Evolutionary conservation across 2,329 filamentous ascomycete species (phyloP).

Genomic region (Geosmithia putterillii): DNA sequence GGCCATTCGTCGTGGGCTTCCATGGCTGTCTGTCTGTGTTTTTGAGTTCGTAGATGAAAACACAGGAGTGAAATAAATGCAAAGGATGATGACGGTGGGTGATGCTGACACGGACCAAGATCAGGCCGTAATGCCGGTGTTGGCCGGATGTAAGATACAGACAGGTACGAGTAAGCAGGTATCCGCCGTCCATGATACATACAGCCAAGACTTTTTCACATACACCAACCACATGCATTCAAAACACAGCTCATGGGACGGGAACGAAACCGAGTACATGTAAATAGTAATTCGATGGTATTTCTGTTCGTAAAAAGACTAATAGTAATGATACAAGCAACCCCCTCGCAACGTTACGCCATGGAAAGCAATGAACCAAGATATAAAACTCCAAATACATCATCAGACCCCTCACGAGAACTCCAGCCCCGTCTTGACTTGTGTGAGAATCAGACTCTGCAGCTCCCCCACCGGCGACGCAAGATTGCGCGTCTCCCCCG

Average conservation of each 20-base stretch:
- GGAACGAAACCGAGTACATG: too few relatives aligned
- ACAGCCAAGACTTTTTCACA: too few relatives aligned
- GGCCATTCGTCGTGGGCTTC: not conserved
- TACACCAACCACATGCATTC: too few relatives aligned
- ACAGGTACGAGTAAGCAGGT: too few relatives aligned
- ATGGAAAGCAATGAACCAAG: not conserved
- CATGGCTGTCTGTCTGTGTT: not conserved
- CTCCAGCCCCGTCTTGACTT: constrained; percentile 18
- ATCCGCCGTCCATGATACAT: too few relatives aligned
- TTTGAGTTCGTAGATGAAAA: not conserved
- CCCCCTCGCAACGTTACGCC: not conserved
- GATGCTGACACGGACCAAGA: not conserved
- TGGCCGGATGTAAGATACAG: constrained; percentile 2
- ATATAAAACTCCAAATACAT: not conserved
- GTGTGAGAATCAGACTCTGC: constrained; percentile 14
- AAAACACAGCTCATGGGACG: not conserved
- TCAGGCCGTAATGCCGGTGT: constrained; percentile 1
- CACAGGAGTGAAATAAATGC: not conserved
- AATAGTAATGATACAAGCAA: not conserved
- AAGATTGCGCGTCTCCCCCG: constrained; percentile 9
- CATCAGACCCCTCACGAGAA: constrained; percentile 9
- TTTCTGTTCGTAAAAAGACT: not conserved
- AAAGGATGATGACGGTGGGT: not conserved
- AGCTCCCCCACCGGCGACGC: constrained; percentile 11
- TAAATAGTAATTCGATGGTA: not conserved